Percentiles rank a stretch among this genome's conserved stretches.
Evolutionary conservation across 2,329 filamentous ascomycete genomes (phyloP).

Genomic region (Neocucurbitaria cava): DNA sequence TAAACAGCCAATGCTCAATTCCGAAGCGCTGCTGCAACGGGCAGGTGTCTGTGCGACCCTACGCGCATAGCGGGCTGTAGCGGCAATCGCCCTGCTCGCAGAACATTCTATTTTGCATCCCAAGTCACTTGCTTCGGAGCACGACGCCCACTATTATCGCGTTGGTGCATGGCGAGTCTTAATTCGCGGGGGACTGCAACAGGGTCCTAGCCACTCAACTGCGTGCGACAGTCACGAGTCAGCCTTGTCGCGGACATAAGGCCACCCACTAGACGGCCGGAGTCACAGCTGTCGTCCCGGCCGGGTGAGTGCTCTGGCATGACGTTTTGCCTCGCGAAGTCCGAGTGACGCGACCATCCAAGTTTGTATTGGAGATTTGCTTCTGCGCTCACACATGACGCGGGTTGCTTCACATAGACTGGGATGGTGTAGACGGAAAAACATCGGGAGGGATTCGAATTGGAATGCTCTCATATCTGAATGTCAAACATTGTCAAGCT

Average conservation of each 20-base stretch:
- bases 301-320: slow-evolving; percentile 25
- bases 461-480: slow-evolving; percentile 7
- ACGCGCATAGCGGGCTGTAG: slow-evolving; percentile 15
- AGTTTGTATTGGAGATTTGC: neutral
- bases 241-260: slow-evolving; percentile 43
- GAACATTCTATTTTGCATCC: slow-evolving; percentile 3
- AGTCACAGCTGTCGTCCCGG: slow-evolving; percentile 34
- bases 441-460: neutral
- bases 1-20: neutral
- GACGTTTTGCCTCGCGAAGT: slow-evolving; percentile 25
- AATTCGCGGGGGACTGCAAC: slow-evolving; percentile 16
- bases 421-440: neutral
- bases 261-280: slow-evolving; percentile 42
- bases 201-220: slow-evolving; percentile 5
- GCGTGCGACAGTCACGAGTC: slow-evolving; percentile 30
- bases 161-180: slow-evolving; percentile 2
- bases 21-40: slow-evolving; percentile 15
- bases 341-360: slow-evolving; percentile 6
- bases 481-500: slow-evolving; percentile 24
- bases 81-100: slow-evolving; percentile 20
- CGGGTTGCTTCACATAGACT: neutral
- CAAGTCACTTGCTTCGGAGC: slow-evolving; percentile 14
- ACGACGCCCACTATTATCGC: slow-evolving; percentile 17
- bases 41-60: slow-evolving; percentile 12
- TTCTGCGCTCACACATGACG: neutral